Base-by-base conservation (phyloP, 345 rosid species). In the Eutrema yunnanense region DNA sequence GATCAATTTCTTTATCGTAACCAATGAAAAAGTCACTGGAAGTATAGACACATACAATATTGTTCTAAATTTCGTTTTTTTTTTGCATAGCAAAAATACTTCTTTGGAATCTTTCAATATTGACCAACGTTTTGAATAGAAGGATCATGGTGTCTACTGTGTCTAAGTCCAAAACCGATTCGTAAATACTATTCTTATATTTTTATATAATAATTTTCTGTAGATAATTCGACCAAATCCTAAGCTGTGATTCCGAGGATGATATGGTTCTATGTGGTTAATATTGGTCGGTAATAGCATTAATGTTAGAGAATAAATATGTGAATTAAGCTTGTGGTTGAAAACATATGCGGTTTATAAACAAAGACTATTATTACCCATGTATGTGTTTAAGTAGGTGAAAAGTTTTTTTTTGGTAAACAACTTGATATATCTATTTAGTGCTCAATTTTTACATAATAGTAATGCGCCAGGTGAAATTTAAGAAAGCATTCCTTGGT, bases 381-480 rank as follows among this genome's bases (percentile, higher is more conserved):
- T 13, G 8, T 62, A 10, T 12, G 27, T 48, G 60, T 59, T 59
- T 26, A 36, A 64, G 56, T 65, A 70, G 74, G 58, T 29, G 8
- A 59, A 70, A 70, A 59, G 66, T 57, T 69, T 27, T 6, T 6
- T 29, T n/a, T 32, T 4, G 34, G 5, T 0, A 5, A 16, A 14
- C 16, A 36, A 32, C 22, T 34, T 10, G 13, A 40, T 52, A 40
- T 52, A 53, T 54, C 8, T 22, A 36, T 38, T 19, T 29, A 40
- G 53, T 73, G 66, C 53, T 73, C 65, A 57, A 11, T 11, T 50
- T 58, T 74, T 58, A 59, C 78, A 66, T 41, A 9, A 5, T 33
- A 50, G 32, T 67, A 66, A 74, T 67, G 78, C 73, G 62, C 62
- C 62, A 74, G 67, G 73, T 58, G 62, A 59, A 67, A 59, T 50